Evolutionary conservation across 192 early-diverging fungal species (phyloP).

Genomic region (Chytriomyces confervae): DNA sequence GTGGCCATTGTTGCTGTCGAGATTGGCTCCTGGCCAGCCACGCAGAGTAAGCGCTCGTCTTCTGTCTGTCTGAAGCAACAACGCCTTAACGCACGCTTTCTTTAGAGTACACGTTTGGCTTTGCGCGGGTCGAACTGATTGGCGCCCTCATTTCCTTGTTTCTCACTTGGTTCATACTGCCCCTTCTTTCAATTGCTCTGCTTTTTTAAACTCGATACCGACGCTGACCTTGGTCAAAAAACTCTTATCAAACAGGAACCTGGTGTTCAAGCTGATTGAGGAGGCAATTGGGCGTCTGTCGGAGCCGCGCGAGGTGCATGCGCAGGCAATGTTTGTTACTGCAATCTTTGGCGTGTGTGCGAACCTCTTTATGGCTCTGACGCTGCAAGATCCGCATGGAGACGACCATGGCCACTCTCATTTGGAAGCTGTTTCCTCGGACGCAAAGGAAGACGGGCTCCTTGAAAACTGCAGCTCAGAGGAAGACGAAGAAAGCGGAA

Average conservation of each 20-base stretch:
- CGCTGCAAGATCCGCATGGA: conserved; percentile 34
- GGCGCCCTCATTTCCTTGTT: conserved; percentile 73
- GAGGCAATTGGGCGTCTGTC: conserved; percentile 70
- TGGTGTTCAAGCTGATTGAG: conserved; percentile 52
- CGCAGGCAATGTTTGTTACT: conserved; percentile 68
- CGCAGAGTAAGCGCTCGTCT: background rate
- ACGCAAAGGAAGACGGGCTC: background rate
- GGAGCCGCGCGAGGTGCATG: conserved; percentile 67
- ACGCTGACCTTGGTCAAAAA: too few relatives aligned
- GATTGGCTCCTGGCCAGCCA: conserved; percentile 26
- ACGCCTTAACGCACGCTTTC: background rate
- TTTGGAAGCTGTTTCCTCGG: background rate
- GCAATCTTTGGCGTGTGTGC: conserved; percentile 71
- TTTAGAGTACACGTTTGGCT: conserved; percentile 62
- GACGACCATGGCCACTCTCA: conserved; percentile 25
- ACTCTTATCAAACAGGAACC: background rate
- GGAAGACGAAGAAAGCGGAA: background rate
- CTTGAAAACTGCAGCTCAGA: background rate
- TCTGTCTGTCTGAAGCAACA: background rate
- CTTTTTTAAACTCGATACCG: too few relatives aligned
- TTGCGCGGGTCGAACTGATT: conserved; percentile 74
- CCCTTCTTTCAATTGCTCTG: background rate
- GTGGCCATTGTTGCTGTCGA: conserved; percentile 25
- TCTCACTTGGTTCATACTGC: conserved; percentile 66
- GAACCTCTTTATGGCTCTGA: conserved; percentile 64